Evolutionary conservation across 345 rosid genomes (phyloP).

Genomic region (Camelina neglecta): DNA sequence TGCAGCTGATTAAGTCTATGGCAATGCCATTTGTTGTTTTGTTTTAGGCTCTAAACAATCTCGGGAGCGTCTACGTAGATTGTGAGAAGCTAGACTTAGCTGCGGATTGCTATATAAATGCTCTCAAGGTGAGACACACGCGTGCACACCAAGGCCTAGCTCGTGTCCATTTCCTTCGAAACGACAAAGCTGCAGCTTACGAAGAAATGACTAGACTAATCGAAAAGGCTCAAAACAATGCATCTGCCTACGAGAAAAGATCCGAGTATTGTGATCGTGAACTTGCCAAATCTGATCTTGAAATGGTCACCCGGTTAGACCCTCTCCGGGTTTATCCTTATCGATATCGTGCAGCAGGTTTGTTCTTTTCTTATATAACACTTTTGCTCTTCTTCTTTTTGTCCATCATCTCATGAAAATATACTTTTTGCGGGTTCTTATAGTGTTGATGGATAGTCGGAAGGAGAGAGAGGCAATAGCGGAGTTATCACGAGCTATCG

Average conservation of each 20-base stretch:
- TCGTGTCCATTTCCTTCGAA: conserved; percentile 81
- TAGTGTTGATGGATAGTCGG: conserved; percentile 92
- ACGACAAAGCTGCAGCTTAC: conserved; percentile 76
- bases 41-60: conserved; percentile 95
- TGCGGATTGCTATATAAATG: conserved; percentile 95
- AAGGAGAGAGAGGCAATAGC: conserved; percentile 90
- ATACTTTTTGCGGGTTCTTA: background rate
- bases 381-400: background rate
- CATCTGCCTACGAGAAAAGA: conserved; percentile 98
- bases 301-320: conserved; percentile 88
- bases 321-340: conserved; percentile 98
- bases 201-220: conserved; percentile 93
- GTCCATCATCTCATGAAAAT: background rate
- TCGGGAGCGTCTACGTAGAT: conserved; percentile 91
- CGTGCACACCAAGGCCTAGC: conserved; percentile 99
- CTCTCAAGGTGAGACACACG: conserved; percentile 89
- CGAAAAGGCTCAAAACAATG: conserved; percentile 83
- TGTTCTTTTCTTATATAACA: background rate
- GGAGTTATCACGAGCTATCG: conserved; percentile 83
- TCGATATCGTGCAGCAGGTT: conserved; percentile 97
- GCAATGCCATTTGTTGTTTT: background rate
- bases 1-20: background rate
- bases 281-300: conserved; percentile 82
- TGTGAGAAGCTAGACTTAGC: conserved; percentile 73
- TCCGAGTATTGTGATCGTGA: conserved; percentile 97